A percentile compares a stretch with the other conserved stretches of the same genome.
Evolutionary conservation across 208 protist genomes (phyloP).

Genomic region (Leishmania braziliensis): DNA sequence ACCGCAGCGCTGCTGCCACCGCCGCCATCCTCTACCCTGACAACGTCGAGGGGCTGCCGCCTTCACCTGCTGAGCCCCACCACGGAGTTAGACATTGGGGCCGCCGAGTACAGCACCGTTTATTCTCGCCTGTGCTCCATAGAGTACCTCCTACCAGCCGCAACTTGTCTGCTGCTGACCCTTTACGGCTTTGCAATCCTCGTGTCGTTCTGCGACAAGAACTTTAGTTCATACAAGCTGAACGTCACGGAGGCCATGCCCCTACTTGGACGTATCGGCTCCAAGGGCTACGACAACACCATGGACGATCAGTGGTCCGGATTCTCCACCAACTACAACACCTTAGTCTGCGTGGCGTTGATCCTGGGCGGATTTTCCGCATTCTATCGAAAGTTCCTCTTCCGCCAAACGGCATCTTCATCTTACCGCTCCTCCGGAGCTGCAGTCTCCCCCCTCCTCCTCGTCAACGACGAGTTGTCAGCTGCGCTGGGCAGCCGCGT

Average conservation of each 20-base stretch:
- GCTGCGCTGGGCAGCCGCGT: too few relatives aligned
- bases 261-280: conserved; percentile 17
- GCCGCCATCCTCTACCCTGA: neutral
- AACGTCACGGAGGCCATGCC: neutral
- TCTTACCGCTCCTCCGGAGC: too few relatives aligned
- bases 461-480: too few relatives aligned
- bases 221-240: neutral
- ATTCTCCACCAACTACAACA: conserved; percentile 14
- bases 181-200: conserved; percentile 6
- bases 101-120: conserved; percentile 5
- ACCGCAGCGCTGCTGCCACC: neutral
- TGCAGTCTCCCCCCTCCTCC: too few relatives aligned
- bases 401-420: too few relatives aligned
- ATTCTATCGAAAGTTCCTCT: too few relatives aligned
- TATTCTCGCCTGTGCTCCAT: conserved; percentile 8
- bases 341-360: neutral
- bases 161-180: neutral
- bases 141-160: conserved; percentile 8
- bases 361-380: too few relatives aligned
- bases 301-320: conserved; percentile 22
- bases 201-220: conserved; percentile 1
- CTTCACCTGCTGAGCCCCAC: conserved; percentile 14
- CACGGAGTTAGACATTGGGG: conserved; percentile 4
- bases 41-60: neutral
- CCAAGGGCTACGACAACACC: conserved; percentile 25